Evolutionary conservation across 495 filamentous ascomycete species (phyloP), one percentile per base, ranked within the genome.

Genomic region (Trichoderma parareesei): DNA sequence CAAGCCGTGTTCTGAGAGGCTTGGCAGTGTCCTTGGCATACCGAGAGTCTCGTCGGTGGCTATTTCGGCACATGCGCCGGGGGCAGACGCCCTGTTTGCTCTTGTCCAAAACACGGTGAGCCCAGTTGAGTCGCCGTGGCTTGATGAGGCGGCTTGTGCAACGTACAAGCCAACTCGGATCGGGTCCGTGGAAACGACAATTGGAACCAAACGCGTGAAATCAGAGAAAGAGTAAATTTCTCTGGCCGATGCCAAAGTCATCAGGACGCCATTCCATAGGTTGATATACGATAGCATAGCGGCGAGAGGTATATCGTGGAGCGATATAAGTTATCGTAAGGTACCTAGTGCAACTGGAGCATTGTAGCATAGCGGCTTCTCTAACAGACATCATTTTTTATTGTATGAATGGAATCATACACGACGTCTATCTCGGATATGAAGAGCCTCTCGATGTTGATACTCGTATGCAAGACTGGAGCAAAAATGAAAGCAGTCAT

Each of bases 11-110:
- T 84, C 85, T 67, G 73, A 77, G 27, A 75, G 77, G 16, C 67
- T 90, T 27, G 77, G 75, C 41, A 69, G 73, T 38, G 76, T 79
- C 18, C 73, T 89, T 1, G 77, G 79, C 8, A 78, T 87, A 41
- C 85, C 85, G 16, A 77, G 85, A 38, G 84, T 84, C 5, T 82
- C 82, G 40, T 79, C 84, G 55, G 73, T 90, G 59, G 88, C 81
- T 3, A 62, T 90, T 7, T 66, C 76, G 18, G 73, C 75, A 13
- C 78, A 67, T 18, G 81, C 81, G 6, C 82, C 84, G 5, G 72
- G 76, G 7, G 77, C 79, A 0, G 73, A 75, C 40, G 73, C 77
- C 5, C 72, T 89, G 2, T 67, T 87, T 13, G 77, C 80, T 6
- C 82, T 79, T 67, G 79, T 81, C 9, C 72, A 77, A 18, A 70